These are phyloP conservation scores for Hysterangium stoloniferum DNA, from an alignment of 768 basidiomycete species.

Conservation along the genomic window DNA sequence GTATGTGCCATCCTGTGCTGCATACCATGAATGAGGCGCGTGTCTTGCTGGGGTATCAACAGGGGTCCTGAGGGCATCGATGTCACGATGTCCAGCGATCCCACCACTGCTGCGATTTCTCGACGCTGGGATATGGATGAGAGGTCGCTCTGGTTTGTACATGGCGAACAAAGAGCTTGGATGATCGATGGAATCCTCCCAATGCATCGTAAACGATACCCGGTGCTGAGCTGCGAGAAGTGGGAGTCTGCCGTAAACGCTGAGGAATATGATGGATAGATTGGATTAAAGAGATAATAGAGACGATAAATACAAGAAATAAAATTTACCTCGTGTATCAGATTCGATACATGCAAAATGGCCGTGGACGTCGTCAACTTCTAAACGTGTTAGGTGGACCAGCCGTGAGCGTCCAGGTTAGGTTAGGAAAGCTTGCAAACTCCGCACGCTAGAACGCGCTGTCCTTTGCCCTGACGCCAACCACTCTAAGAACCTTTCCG, in stretches of 20 bases:
- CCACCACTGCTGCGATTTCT: not conserved
- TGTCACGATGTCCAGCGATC: not conserved
- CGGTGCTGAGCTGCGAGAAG: not conserved
- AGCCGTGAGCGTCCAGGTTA: too few species aligned
- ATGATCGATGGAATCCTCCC: not conserved
- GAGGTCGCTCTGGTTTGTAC: conserved; percentile 3
- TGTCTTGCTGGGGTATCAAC: not conserved
- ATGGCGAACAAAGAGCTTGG: not conserved
- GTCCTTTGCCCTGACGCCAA: too few species aligned
- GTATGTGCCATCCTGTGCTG: not conserved
- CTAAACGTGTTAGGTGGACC: too few species aligned
- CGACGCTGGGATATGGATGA: not conserved
- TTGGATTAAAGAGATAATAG: too few species aligned
- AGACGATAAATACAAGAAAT: not conserved
- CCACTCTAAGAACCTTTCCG: too few species aligned
- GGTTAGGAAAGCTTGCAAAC: too few species aligned
- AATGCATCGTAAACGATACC: conserved; percentile 1
- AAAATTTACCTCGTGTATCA: conserved; percentile 2
- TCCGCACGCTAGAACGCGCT: too few species aligned
- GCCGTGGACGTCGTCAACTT: too few species aligned
- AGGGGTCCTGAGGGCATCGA: not conserved
- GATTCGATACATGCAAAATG: conserved; percentile 6
- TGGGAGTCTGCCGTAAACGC: too few species aligned
- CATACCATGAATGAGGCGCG: not conserved
- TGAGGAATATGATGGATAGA: too few species aligned